These are phyloP conservation scores for Euphorbia peplus DNA, from an alignment of 345 rosid genomes.

Conservation along the genomic window DNA sequence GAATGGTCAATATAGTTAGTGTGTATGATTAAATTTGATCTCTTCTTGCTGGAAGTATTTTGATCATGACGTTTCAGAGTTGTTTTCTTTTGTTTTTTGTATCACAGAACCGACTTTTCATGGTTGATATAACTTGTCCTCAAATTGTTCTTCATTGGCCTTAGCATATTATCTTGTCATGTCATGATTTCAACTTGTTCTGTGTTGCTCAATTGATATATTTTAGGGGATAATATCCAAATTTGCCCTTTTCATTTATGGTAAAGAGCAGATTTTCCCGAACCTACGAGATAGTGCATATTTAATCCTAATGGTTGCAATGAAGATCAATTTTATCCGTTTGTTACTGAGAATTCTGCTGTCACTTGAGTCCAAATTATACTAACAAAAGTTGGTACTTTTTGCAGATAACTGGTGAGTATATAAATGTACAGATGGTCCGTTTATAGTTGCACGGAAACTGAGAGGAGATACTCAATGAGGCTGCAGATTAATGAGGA, in stretches of 20 bases:
- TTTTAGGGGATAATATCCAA: no score
- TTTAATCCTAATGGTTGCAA: no score
- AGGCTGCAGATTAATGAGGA: conserved; percentile 25
- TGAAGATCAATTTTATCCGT: no score
- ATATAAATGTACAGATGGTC: conserved; percentile 38
- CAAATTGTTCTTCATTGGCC: not conserved
- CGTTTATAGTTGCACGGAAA: conserved; percentile 34
- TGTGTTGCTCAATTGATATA: not conserved
- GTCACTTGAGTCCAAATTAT: conserved; percentile 7
- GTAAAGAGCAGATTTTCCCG: no score
- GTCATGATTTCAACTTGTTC: not conserved
- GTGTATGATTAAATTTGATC: not conserved
- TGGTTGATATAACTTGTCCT: not conserved
- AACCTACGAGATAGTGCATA: no score
- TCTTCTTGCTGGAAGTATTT: not conserved
- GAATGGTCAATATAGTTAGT: not conserved
- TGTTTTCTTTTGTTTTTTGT: no score
- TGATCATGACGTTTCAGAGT: no score
- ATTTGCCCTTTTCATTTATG: no score
- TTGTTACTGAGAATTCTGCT: conserved; percentile 17
- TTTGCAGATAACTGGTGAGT: conserved; percentile 45
- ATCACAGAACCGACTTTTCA: not conserved
- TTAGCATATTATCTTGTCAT: not conserved
- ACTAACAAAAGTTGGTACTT: not conserved
- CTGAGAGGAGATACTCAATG: conserved; percentile 39